These are phyloP conservation scores for Westerdykella aurantiaca DNA, from an alignment of 2,329 filamentous ascomycete genomes.

Conservation along the genomic window DNA sequence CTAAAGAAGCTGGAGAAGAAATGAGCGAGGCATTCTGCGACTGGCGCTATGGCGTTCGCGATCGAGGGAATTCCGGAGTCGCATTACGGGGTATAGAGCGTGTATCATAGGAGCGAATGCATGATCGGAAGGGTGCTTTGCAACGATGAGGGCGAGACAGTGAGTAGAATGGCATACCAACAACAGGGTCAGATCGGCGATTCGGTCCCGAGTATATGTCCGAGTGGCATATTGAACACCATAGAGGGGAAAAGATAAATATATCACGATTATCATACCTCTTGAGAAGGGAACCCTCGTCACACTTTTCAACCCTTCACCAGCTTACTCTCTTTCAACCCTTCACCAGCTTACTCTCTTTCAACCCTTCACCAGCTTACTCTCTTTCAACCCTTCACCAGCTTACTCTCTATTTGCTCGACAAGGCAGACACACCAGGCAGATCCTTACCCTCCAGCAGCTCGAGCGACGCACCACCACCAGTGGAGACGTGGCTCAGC, in stretches of 20 bases:
- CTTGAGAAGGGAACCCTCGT: background rate
- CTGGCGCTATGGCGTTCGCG: too few species aligned
- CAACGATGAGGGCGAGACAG: too few species aligned
- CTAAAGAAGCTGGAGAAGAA: constrained; percentile 88
- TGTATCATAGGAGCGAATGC: too few species aligned
- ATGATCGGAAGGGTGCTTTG: background rate
- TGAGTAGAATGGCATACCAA: too few species aligned
- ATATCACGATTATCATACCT: background rate
- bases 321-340: constrained; percentile 30
- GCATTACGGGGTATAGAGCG: too few species aligned
- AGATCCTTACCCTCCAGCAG: constrained; percentile 96
- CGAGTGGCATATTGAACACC: too few species aligned
- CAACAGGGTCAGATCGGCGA: too few species aligned
- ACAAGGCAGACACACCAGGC: constrained; percentile 87
- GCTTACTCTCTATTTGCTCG: constrained; percentile 55
- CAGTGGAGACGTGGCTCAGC: constrained; percentile 96
- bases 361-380: too few species aligned
- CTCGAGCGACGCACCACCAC: constrained; percentile 91
- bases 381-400: background rate
- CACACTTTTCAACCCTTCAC: background rate
- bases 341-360: background rate
- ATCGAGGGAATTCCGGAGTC: too few species aligned
- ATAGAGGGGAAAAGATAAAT: background rate
- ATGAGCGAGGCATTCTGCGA: constrained; percentile 12
- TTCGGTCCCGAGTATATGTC: too few species aligned